Percentiles rank a stretch among this genome's conserved stretches.
phyloP scores from a whole-genome alignment of 352 stramenopile species.

The Ophiocytium majus region DNA sequence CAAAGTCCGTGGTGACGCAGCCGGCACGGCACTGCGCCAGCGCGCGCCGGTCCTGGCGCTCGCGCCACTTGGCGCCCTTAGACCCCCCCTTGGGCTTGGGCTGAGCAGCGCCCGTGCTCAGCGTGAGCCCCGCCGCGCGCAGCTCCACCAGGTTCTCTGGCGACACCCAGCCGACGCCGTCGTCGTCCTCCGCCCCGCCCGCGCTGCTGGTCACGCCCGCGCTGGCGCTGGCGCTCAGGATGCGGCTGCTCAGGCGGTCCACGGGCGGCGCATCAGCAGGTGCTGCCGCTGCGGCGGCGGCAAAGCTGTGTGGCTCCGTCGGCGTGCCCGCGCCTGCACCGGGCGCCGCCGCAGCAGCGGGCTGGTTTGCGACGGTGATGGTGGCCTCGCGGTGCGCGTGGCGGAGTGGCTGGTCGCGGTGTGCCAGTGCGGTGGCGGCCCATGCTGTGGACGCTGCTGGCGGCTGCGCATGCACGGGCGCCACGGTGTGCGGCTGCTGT shows the following conservation, averaged over 20 bases:
- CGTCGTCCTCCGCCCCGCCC: slow-evolving; percentile 50
- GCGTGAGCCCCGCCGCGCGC: slow-evolving; percentile 35
- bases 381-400: background rate
- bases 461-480: background rate
- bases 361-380: background rate
- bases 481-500: background rate
- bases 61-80: slow-evolving; percentile 9
- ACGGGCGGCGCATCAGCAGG: background rate
- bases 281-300: too few relatives aligned
- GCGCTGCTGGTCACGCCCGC: slow-evolving; percentile 24
- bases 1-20: slow-evolving; percentile 81
- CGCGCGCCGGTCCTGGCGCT: background rate
- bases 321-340: background rate
- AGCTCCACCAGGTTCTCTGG: slow-evolving; percentile 47
- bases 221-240: slow-evolving; percentile 31
- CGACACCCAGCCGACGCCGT: slow-evolving; percentile 54
- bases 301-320: too few relatives aligned
- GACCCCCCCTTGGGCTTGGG: slow-evolving; percentile 6
- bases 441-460: background rate
- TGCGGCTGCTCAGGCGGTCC: slow-evolving; percentile 26
- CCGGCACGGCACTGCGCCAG: slow-evolving; percentile 53
- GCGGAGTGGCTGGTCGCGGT: background rate
- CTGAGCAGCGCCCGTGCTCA: too few relatives aligned
- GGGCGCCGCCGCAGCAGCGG: background rate
- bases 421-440: slow-evolving; percentile 5